Base-by-base conservation (phyloP, 495 filamentous ascomycete genomes). In the Talaromyces liani region DNA sequence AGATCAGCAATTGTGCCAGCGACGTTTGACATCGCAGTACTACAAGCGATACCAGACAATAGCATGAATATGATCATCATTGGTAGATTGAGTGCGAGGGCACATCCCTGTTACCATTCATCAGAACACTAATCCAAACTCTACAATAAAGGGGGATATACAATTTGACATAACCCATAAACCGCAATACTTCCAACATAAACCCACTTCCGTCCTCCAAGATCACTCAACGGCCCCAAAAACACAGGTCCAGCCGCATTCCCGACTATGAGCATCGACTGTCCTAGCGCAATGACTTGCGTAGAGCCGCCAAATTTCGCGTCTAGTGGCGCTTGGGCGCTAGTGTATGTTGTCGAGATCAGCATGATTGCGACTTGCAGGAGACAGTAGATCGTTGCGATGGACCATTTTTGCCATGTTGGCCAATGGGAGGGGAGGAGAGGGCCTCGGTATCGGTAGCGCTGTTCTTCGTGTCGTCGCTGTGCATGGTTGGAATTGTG, bases 21-120 rank as follows among this genome's bases (percentile, higher is more conserved):
- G 22, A 76, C 74, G 57, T 76, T 75, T 9, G 71, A 71, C 25
- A 76, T 65, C 6, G 71, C 74, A 2, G 74, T 76, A 20, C 71
- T 73, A 34, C 74, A 71, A 22, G 74, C 72, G 4, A 66, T 66
- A 20, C 74, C 74, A 54, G 59, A 64, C n/a, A 76, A 64, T 41
- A 76, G 72, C 65, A 73, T 72, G 63, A 76, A 76, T 39, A 75
- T 72, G 29, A 73, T 69, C 55, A 76, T 65, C 74, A 76, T 77
- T 3, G 74, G 71, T 9, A 77, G 65, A 56, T 73, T 75, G 31
- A 64, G 65, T 27, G 71, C 71, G 63, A 74, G 65, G 25, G 73
- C 71, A 16, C 58, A 68, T 33, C 74, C 74, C 69, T 69, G 9
- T n/a, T 20, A 49, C n/a, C 6, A 49, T 14, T 9, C 18, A 20